These are phyloP conservation scores for Trapa bicornis DNA, from an alignment of 345 rosid genomes.

Conservation along the genomic window DNA sequence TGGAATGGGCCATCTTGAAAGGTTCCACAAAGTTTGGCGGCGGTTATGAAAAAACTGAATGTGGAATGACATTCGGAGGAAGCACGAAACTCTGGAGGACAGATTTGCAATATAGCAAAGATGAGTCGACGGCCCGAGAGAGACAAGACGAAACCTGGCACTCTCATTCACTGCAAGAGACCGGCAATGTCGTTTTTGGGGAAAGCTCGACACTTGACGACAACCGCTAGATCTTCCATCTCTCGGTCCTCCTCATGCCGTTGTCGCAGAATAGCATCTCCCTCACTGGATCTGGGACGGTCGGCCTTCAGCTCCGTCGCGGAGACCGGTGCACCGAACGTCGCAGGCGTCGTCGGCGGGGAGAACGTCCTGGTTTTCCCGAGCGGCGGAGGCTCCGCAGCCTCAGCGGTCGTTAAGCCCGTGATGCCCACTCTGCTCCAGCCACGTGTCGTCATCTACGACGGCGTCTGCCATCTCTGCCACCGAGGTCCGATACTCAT, in stretches of 20 bases:
- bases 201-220: conserved; percentile 3
- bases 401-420: conserved; percentile 22
- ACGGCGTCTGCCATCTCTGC: conserved; percentile 96
- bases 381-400: not conserved
- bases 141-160: not conserved
- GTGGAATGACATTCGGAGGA: not conserved
- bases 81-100: not conserved
- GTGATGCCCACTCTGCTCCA: conserved; percentile 42
- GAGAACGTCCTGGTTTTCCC: conserved; percentile 20
- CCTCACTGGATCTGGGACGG: not conserved
- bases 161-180: not conserved
- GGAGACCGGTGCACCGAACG: not conserved
- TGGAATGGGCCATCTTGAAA: not conserved
- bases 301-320: not conserved
- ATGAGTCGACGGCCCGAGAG: not conserved
- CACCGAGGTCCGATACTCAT: conserved; percentile 44
- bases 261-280: not conserved
- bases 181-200: not conserved
- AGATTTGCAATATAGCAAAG: not conserved
- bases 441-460: conserved; percentile 87
- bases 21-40: not conserved
- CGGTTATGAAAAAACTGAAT: not conserved
- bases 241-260: not conserved
- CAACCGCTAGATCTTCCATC: not conserved
- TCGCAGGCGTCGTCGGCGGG: conserved; percentile 11